Base-by-base conservation (phyloP, 2,329 filamentous ascomycete genomes). In the Sclerotinia subarctica region DNA sequence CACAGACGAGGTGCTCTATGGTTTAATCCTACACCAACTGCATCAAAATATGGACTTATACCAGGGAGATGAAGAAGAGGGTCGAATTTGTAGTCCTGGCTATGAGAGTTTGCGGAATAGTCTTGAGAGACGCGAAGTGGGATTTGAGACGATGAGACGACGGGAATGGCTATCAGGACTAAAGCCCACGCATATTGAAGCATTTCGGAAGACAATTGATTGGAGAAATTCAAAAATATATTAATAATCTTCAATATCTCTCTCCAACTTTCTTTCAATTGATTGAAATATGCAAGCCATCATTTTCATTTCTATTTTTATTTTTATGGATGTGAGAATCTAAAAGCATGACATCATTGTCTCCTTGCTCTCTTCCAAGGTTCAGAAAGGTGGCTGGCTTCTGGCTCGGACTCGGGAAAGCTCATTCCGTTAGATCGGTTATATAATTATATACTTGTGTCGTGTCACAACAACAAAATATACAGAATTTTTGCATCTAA, bases 1-100 rank as follows among this genome's bases (percentile, higher is more conserved):
- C 82, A 85, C 15, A 56, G 44, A 26, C 47, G 56, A 8, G 65
- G 65, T 24, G 65, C 65, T 24, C 35, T 81, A 69, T 84, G 80
- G 47, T 72, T 68, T 3, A 76, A 68, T 13, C 75, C 74, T 21
- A 72, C 72, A 1, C 75, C 75, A 47, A 75, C 68, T 0, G 84
- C 81, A 71, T 86, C 84, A 66, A 85, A 87, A 72, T 87, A 87
- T 0, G 85, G 85, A 1, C 83, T 79, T 7, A 86, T 84, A n/a
- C 85, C 85, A 0, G 81, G 81, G 13, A 86, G 79, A 66, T 87
- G 85, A 35, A 85, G 77, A 2, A 87, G 78, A 0, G 84, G 82
- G 64, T 85, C 82, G 75, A 87, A 86, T 65, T 75, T 76, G 71
- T 84, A 85, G 29, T 70, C 73, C 69, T 76, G 69, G 1, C 69